Evolutionary conservation across 139 green algal species (phyloP), one percentile per base, ranked within the genome.

Genomic region (Haematococcus lacustris): DNA sequence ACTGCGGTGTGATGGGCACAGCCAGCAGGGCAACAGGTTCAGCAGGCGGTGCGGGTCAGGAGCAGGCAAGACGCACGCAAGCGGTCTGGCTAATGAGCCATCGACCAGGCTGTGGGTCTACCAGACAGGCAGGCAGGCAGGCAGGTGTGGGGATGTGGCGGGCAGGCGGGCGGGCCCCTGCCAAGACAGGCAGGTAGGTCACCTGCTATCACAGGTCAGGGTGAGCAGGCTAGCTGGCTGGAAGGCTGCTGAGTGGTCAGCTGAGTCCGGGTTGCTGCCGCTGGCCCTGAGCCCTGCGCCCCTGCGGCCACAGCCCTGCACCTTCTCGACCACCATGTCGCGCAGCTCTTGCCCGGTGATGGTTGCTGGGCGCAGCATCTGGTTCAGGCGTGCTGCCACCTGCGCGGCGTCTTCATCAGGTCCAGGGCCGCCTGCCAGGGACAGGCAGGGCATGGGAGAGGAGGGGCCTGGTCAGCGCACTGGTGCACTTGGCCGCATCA

Each of bases 311-410:
- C 21, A n/a, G 23, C 30, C 25, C 21, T 39, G 25, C 30, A 66
- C 68, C 68, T 69, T 69, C 34, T 77, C 25, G 1, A 67, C 3
- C 2, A 82, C 77, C 13, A 78, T 33, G n/a, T 73, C 33, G 0
- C 77, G 34, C 3, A 82, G 62, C 61, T 82, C 71, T 39, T 71
- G 59, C 3, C 70, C 77, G 0, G 60, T 78, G 23, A 82, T 78
- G 51, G 6, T 51, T 51, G 66, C 25, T 4, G 26, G 4, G 3
- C 66, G 41, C n/a, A 73, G 30, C n/a, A 73, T 50, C 35, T 39
- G 33, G 33, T 60, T 66, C 17, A 66, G n/a, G 23, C 53, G 53
- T 26, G 53, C 53, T n/a, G n/a, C n/a, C n/a, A n/a, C n/a, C n/a
- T n/a, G n/a, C n/a, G n/a, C n/a, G n/a, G n/a, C n/a, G n/a, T n/a